Base-by-base conservation (phyloP, 805 yeast genomes). In the Kodamaea leandrae region DNA sequence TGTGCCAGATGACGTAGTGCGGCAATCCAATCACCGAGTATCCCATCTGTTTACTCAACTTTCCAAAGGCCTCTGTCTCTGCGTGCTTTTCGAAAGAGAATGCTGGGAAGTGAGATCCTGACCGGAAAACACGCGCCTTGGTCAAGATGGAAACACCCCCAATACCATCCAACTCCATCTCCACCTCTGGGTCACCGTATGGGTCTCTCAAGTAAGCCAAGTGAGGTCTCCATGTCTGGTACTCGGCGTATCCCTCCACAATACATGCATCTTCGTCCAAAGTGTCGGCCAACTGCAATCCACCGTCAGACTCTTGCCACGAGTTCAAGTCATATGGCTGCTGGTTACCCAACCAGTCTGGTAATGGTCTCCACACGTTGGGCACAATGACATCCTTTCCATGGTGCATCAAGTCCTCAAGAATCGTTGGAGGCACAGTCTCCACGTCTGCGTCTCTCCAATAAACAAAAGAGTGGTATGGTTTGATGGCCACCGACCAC, bases 361-460 rank as follows among this genome's bases (percentile, higher is more conserved):
- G 95, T 43, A 85, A 64, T 0, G 95, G 95, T 61, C 95, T 72
- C 96, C 96, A 87, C 38, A 87, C 90, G 56, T 87, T 91, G 13
- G 98, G 98, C 13, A 91, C 97, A 38, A 91, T 87, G 20, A 91
- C 93, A 60, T 91, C 98, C 57, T 77, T 79, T 59, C 84, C 80
- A 61, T 88, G 96, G 53, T 79, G 85, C 97, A 91, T 91, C 53
- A 90, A 69, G 63, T 90, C 97, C 63, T 90, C 96, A 47, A 90
- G 63, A 46, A 90, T 79, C 1, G 96, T 82, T 1, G 82, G 74
- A 4, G 96, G 95, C 21, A 84, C 80, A 0, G 90, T 82, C 60
- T 90, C 96, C n/a, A 91, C 96, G 63, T 91, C 98, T 9, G 93
- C 96, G 67, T 91, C 98, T 63, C 98, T 74, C 98, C 98, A 91